phyloP scores from a whole-genome alignment of 2,329 filamentous ascomycete species.

The Exophiala sp. region DNA sequence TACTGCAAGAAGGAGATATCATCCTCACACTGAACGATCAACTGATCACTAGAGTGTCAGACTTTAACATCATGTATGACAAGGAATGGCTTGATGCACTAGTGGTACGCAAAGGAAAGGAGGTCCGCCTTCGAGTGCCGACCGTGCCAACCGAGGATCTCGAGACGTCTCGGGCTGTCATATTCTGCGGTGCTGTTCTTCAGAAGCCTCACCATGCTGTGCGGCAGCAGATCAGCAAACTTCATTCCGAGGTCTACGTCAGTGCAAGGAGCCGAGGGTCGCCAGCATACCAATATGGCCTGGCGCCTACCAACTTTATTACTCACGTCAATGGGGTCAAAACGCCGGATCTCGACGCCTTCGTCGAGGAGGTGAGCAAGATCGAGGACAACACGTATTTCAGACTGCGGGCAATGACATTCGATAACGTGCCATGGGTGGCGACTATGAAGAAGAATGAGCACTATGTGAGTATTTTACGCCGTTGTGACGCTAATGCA shows the following conservation, averaged over 20 bases:
- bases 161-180: constrained; percentile 86
- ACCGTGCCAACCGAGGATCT: constrained; percentile 87
- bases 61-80: constrained; percentile 95
- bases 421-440: constrained; percentile 98
- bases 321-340: constrained; percentile 88
- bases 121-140: constrained; percentile 71
- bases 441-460: constrained; percentile 99
- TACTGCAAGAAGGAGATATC: constrained; percentile 84
- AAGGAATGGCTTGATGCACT: constrained; percentile 77
- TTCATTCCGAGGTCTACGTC: constrained; percentile 95
- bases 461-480: constrained; percentile 63
- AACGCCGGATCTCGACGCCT: constrained; percentile 76
- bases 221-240: constrained; percentile 91
- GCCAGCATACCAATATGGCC: constrained; percentile 81
- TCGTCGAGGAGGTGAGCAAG: constrained; percentile 75
- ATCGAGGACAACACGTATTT: constrained; percentile 99
- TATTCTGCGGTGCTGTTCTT: constrained; percentile 91
- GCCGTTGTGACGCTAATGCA: neutral
- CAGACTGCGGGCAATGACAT: constrained; percentile 93
- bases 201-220: constrained; percentile 95
- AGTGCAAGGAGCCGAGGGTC: constrained; percentile 80
- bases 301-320: constrained; percentile 96
- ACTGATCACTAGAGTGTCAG: constrained; percentile 86
- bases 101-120: constrained; percentile 79
- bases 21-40: constrained; percentile 86